Evolutionary conservation across 306 rosid species (phyloP), one percentile per base, ranked within the genome.

Genomic region (Lathyrus oleraceus): DNA sequence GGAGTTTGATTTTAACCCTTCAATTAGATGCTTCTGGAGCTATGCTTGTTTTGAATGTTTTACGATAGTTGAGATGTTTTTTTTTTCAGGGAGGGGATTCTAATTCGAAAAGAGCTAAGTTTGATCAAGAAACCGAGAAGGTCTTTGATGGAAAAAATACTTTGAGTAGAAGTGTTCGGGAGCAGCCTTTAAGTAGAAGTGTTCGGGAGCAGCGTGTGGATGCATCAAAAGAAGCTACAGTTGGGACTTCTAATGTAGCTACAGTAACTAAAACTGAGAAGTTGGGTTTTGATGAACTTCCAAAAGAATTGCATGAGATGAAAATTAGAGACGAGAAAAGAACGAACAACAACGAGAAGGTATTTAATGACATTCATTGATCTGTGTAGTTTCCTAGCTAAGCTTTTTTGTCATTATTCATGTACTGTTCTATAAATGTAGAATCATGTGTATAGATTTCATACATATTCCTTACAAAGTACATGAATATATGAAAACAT

Each of bases 271-370:
- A 75, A 70, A 65, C 70, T 25, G 91, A 82, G 72, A 87, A 80
- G 72, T 49, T 87, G 23, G 71, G 88, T 79, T 62, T 32, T 49
- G 87, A 89, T 65, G 86, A 87, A 48, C 96, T 87, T 61, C 96
- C 94, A 5, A 87, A 79, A 52, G 96, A 87, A 78, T 67, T 87
- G 81, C 78, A 76, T 60, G 86, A 84, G 52, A 87, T 89, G 96
- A 87, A 74, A 86, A 91, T 91, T 49, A 81, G 75, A 80, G 94
- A 91, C 36, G 93, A 88, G 72, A 91, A 81, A 61, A 61, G 66
- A 59, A 84, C 73, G 61, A 71, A 63, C 67, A 79, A 76, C 49
- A 86, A 80, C 38, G 96, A 84, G 17, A 91, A 88, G 93, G 97
- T 91, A 70, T 54, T 63, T 65, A 27, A 28, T 59, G 23, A 14